A percentile compares a stretch with the other conserved stretches of the same genome.
phyloP scores from a whole-genome alignment of 345 rosid genomes.

The Sisymbrium irio region DNA sequence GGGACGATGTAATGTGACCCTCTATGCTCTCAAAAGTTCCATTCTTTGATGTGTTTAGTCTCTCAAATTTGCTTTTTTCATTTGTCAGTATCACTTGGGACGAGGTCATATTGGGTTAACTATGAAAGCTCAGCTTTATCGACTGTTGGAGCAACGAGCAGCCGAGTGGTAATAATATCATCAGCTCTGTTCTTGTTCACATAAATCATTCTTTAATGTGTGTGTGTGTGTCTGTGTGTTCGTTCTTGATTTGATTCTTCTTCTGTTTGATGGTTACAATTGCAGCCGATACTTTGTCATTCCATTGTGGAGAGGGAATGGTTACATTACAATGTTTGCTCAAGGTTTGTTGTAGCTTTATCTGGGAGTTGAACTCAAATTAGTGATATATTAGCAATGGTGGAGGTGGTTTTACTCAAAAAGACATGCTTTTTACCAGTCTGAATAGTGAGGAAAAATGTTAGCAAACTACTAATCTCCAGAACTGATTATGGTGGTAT shows the following conservation, averaged over 20 bases:
- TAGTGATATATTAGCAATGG: neutral
- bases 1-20: slow-evolving; percentile 69
- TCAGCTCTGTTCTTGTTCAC: slow-evolving; percentile 8
- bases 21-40: neutral
- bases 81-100: slow-evolving; percentile 77
- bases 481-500: neutral
- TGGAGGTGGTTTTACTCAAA: neutral
- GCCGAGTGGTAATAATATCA: slow-evolving; percentile 57
- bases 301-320: slow-evolving; percentile 89
- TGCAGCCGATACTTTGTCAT: slow-evolving; percentile 85
- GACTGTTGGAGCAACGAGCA: slow-evolving; percentile 73
- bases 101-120: slow-evolving; percentile 80
- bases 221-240: neutral
- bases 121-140: slow-evolving; percentile 73
- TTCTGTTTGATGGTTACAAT: slow-evolving; percentile 10
- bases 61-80: slow-evolving; percentile 5
- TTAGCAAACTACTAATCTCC: neutral
- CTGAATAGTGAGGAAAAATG: neutral
- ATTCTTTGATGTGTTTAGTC: neutral
- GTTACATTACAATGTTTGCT: slow-evolving; percentile 86
- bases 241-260: slow-evolving; percentile 3
- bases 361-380: neutral
- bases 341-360: slow-evolving; percentile 35
- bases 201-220: neutral
- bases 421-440: neutral